phyloP scores from a whole-genome alignment of 2,329 filamentous ascomycete species.

The Nigrospora oryzae region DNA sequence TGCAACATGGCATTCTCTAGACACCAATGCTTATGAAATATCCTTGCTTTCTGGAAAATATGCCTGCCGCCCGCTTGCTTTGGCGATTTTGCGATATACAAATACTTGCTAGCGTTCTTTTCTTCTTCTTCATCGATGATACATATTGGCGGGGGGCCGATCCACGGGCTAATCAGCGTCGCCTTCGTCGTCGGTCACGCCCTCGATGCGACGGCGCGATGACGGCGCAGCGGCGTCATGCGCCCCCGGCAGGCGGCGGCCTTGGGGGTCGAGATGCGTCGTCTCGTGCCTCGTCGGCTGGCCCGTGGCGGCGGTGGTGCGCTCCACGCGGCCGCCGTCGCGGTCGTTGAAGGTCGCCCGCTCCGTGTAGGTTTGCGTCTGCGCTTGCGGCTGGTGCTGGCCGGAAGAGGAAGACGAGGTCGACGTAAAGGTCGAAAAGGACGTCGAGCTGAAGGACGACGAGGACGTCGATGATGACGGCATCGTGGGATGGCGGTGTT shows the following conservation, averaged over 20 bases:
- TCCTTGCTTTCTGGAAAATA: no score
- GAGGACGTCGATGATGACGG: neutral
- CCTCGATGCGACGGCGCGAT: neutral
- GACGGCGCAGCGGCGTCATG: neutral
- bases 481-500: neutral
- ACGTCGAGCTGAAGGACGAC: neutral
- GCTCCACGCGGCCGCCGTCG: conserved; percentile 1
- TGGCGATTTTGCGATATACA: no score
- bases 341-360: neutral
- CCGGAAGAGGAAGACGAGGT: neutral
- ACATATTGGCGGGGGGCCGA: no score
- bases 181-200: neutral
- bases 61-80: no score
- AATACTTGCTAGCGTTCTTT: no score
- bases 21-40: no score
- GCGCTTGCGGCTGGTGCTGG: neutral
- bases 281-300: neutral
- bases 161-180: no score
- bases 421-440: neutral
- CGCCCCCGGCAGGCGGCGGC: no score
- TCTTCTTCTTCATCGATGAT: no score
- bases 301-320: neutral
- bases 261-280: neutral
- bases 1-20: no score
- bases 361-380: neutral